Percentiles rank a stretch among this genome's conserved stretches.
phyloP scores from a whole-genome alignment of 352 stramenopile genomes.

The Globisporangium canariense region DNA sequence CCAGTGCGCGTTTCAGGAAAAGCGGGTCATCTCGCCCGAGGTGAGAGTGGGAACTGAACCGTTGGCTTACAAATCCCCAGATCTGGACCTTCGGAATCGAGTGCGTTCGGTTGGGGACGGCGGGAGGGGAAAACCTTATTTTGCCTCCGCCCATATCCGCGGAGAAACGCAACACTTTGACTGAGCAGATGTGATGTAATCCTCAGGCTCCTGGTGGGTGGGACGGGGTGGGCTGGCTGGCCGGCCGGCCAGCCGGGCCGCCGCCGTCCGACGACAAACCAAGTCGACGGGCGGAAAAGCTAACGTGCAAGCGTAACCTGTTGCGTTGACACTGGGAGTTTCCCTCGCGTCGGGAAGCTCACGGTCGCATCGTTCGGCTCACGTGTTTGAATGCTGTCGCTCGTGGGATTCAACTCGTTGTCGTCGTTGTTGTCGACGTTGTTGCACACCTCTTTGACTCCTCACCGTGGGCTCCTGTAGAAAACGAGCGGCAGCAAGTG shows the following conservation, averaged over 20 bases:
- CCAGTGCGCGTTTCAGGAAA: neutral
- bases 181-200: conserved; percentile 12
- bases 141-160: neutral
- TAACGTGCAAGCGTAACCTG: neutral
- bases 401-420: neutral
- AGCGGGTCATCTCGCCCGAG: neutral
- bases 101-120: no score
- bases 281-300: no score
- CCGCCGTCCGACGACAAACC: neutral
- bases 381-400: neutral
- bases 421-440: neutral
- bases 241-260: neutral
- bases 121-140: conserved; percentile 13
- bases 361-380: neutral
- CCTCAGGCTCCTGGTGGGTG: neutral
- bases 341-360: neutral
- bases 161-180: conserved; percentile 10
- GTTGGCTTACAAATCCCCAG: neutral
- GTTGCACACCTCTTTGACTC: neutral
- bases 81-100: conserved; percentile 16
- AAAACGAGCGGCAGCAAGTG: neutral
- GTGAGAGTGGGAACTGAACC: neutral
- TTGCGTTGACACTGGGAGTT: neutral
- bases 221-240: neutral
- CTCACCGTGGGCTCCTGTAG: neutral